Evolutionary conservation across 441 rosid genomes (phyloP).

Genomic region (Iberis amara): DNA sequence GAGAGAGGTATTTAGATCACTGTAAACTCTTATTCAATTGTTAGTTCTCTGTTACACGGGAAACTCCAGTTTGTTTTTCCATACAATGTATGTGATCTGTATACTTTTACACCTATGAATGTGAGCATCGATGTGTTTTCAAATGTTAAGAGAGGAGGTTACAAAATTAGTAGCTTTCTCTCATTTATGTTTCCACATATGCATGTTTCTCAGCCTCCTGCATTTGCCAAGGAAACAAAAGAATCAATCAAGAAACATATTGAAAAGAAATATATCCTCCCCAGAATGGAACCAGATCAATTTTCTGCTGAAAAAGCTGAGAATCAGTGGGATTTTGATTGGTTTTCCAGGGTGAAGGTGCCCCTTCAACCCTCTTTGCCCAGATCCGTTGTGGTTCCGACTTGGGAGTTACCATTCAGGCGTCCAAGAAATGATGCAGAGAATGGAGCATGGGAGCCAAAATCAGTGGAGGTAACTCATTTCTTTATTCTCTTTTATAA

Average conservation of each 20-base stretch:
- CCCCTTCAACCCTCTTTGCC: slow-evolving; percentile 75
- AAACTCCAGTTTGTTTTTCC: background rate
- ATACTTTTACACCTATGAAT: background rate
- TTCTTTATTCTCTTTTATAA: slow-evolving; percentile 13
- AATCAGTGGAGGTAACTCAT: slow-evolving; percentile 61
- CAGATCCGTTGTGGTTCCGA: slow-evolving; percentile 63
- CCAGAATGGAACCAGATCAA: slow-evolving; percentile 63
- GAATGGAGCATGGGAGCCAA: slow-evolving; percentile 63
- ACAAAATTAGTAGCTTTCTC: background rate
- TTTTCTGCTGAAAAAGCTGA: slow-evolving; percentile 71
- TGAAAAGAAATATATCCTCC: slow-evolving; percentile 76
- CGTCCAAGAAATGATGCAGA: slow-evolving; percentile 37
- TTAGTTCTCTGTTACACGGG: slow-evolving; percentile 5
- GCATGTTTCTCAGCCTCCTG: slow-evolving; percentile 72
- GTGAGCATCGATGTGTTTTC: background rate
- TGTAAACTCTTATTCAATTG: slow-evolving; percentile 6
- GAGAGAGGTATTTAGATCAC: background rate
- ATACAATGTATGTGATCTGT: background rate
- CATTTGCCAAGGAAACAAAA: slow-evolving; percentile 70
- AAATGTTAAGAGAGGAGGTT: background rate
- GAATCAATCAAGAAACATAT: slow-evolving; percentile 75
- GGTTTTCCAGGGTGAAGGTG: slow-evolving; percentile 78
- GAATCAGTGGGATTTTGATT: slow-evolving; percentile 93
- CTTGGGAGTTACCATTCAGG: slow-evolving; percentile 86
- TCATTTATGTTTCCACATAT: slow-evolving; percentile 8